Conservation (phyloP, 2,329 filamentous ascomycete species). For the Cladophialophora carrionii region DNA sequence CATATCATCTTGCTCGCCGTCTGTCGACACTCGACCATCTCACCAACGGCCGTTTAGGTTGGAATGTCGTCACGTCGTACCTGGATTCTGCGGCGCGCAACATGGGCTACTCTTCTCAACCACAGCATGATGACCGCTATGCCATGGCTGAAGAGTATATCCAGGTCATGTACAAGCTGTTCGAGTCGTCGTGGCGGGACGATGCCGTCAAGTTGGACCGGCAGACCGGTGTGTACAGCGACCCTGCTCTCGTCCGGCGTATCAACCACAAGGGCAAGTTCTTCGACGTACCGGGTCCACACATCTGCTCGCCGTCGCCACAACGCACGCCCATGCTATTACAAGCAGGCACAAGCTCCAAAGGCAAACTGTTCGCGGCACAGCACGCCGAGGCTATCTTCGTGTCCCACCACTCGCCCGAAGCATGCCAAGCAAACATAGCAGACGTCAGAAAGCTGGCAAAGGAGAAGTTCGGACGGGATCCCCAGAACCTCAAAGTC, state of each 20-base stretch:
- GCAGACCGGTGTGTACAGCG: conserved; percentile 62
- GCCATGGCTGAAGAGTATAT: conserved; percentile 64
- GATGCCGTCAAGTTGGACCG: conserved; percentile 66
- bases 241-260: conserved; percentile 61
- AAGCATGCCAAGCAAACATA: conserved; percentile 57
- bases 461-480: conserved; percentile 55
- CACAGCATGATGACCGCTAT: conserved; percentile 67
- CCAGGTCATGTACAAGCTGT: conserved; percentile 25
- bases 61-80: conserved; percentile 70
- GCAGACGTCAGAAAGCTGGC: conserved; percentile 58
- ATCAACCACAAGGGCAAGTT: conserved; percentile 67
- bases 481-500: conserved; percentile 61
- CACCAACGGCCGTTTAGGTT: conserved; percentile 62
- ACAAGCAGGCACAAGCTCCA: conserved; percentile 63
- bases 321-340: conserved; percentile 62
- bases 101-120: conserved; percentile 61
- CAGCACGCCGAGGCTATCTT: conserved; percentile 65
- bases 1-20: conserved; percentile 67
- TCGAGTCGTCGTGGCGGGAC: conserved; percentile 66
- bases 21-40: conserved; percentile 69
- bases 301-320: conserved; percentile 59
- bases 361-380: conserved; percentile 60
- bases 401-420: conserved; percentile 60
- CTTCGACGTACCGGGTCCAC: conserved; percentile 51
- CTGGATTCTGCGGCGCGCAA: conserved; percentile 69